phyloP scores from a whole-genome alignment of 2,329 filamentous ascomycete genomes.

The Stagonosporopsis chrysanthemi region DNA sequence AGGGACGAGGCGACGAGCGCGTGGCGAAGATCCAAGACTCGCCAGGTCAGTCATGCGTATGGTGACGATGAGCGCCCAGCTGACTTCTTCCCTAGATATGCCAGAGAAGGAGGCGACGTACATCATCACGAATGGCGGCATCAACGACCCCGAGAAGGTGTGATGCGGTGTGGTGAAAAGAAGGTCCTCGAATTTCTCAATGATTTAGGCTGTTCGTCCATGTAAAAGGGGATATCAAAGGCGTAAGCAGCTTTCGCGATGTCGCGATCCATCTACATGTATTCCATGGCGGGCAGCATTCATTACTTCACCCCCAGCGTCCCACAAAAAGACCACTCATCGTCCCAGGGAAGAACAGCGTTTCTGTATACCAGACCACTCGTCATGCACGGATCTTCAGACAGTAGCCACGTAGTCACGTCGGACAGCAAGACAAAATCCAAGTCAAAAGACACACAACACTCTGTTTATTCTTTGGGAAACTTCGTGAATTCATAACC shows the following conservation, averaged over 20 bases:
- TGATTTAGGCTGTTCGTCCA: background rate
- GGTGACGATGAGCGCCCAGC: background rate
- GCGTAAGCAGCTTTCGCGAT: background rate
- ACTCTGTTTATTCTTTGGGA: too few relatives aligned
- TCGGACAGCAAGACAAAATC: too few relatives aligned
- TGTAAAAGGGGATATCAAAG: conserved; percentile 1
- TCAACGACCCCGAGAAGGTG: conserved; percentile 71
- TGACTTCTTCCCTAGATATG: conserved; percentile 61
- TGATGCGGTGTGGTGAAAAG: conserved; percentile 42
- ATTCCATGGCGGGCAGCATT: background rate
- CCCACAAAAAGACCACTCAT: too few relatives aligned
- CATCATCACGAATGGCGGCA: conserved; percentile 73
- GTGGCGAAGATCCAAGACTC: conserved; percentile 74
- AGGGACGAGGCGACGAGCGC: conserved; percentile 73
- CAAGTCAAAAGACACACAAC: too few relatives aligned
- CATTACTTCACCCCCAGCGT: too few relatives aligned
- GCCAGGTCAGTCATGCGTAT: conserved; percentile 58
- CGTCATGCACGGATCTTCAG: too few relatives aligned
- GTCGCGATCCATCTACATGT: background rate
- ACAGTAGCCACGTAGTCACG: too few relatives aligned
- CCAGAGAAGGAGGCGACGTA: conserved; percentile 74
- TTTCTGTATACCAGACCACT: too few relatives aligned
- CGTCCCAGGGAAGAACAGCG: too few relatives aligned
- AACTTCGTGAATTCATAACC: too few relatives aligned
- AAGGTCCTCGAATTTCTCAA: too few relatives aligned